These are phyloP conservation scores for Gastrolobium villosum DNA, from an alignment of 306 rosid species.

Conservation along the genomic window DNA sequence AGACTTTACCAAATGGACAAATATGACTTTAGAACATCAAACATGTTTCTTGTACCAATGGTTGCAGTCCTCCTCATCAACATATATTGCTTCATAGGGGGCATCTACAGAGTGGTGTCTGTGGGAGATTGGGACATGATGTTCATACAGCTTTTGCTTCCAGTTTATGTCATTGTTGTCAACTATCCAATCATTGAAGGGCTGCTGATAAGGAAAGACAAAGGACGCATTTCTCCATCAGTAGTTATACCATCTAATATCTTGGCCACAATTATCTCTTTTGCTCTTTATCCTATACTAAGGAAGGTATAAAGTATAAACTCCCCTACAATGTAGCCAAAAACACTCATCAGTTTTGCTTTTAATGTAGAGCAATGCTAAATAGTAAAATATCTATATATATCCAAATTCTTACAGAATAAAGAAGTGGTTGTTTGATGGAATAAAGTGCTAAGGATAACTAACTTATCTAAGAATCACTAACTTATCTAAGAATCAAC, in stretches of 20 bases:
- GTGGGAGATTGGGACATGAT: conserved; percentile 51
- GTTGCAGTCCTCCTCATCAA: conserved; percentile 54
- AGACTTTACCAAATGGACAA: conserved; percentile 59
- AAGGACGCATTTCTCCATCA: conserved; percentile 48
- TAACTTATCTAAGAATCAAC: too few relatives aligned
- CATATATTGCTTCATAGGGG: conserved; percentile 52
- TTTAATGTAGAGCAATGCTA: conserved; percentile 1
- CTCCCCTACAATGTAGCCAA: neutral
- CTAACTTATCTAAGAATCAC: too few relatives aligned
- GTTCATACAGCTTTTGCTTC: conserved; percentile 46
- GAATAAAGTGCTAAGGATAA: too few relatives aligned
- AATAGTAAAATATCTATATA: too few relatives aligned
- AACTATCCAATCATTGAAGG: conserved; percentile 49
- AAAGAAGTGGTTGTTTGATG: too few relatives aligned
- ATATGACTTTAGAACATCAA: conserved; percentile 67
- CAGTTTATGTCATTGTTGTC: conserved; percentile 40
- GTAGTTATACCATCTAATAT: conserved; percentile 33
- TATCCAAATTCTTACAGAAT: too few relatives aligned
- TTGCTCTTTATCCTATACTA: conserved; percentile 25
- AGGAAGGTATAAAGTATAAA: conserved; percentile 41
- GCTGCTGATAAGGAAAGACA: conserved; percentile 44
- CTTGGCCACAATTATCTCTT: conserved; percentile 34
- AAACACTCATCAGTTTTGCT: neutral
- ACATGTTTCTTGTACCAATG: conserved; percentile 64
- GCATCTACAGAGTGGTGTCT: conserved; percentile 49